phyloP scores from a whole-genome alignment of 768 basidiomycete species.

The Lactifluus subvellereus region DNA sequence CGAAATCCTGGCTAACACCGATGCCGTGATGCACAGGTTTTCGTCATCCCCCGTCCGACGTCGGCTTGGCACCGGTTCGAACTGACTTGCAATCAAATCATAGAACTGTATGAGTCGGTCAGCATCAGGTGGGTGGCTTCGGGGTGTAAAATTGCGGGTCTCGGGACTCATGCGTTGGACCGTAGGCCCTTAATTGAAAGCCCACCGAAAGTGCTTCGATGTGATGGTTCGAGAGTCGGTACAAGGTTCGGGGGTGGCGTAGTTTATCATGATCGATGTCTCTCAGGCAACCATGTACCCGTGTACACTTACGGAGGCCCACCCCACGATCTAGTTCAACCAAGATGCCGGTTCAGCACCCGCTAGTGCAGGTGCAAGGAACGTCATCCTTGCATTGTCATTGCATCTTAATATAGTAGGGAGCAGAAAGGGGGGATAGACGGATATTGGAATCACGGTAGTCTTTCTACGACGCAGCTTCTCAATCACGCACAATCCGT shows the following conservation, averaged over 20 bases:
- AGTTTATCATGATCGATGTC: background rate
- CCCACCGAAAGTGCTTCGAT: background rate
- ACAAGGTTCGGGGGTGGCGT: background rate
- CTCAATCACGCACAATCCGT: background rate
- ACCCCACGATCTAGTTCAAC: background rate
- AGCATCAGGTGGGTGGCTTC: background rate
- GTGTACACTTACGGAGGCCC: background rate
- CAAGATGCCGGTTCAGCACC: background rate
- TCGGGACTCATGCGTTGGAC: background rate
- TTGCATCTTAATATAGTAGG: background rate
- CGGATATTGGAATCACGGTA: background rate
- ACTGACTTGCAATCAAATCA: background rate
- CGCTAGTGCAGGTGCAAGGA: background rate
- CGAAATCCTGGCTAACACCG: no score
- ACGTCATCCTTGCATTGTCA: background rate
- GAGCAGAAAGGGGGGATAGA: background rate
- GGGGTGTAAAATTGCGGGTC: background rate
- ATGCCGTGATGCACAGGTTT: no score
- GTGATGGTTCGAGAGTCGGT: background rate
- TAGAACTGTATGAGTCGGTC: background rate
- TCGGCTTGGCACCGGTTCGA: background rate
- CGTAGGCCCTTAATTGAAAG: background rate
- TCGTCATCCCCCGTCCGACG: background rate
- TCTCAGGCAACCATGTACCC: background rate
- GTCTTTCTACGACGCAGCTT: background rate